Conservation (phyloP, 495 filamentous ascomycete genomes). For the Penicillium coprophilum region DNA sequence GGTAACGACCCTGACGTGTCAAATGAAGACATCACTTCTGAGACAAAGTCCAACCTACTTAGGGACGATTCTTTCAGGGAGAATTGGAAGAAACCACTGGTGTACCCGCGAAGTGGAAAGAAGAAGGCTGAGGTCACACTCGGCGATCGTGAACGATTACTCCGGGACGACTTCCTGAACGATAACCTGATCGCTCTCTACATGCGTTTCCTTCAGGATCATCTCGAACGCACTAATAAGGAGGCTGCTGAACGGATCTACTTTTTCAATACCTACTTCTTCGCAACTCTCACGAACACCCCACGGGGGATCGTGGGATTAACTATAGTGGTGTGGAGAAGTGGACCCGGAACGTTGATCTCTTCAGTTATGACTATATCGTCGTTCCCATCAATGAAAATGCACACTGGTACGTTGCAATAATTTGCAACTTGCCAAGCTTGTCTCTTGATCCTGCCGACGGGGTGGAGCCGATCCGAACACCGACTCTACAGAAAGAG, state of each 20-base stretch:
- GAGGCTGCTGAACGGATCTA: constrained; percentile 66
- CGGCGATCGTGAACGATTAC: constrained; percentile 74
- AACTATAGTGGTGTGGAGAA: constrained; percentile 80
- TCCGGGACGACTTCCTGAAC: constrained; percentile 85
- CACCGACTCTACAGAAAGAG: constrained; percentile 10
- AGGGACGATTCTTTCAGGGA: constrained; percentile 21
- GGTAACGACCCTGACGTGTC: neutral
- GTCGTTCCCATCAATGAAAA: constrained; percentile 88
- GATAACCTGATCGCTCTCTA: constrained; percentile 91
- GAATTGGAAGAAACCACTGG: constrained; percentile 56
- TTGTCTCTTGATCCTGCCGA: constrained; percentile 34
- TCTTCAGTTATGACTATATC: constrained; percentile 85
- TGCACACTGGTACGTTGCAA: constrained; percentile 90
- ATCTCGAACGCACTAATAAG: constrained; percentile 54
- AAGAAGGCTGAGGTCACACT: constrained; percentile 74
- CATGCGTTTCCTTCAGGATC: constrained; percentile 69
- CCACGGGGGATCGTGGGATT: constrained; percentile 54
- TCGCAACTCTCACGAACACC: constrained; percentile 64
- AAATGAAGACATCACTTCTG: constrained; percentile 6
- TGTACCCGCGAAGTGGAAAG: constrained; percentile 67
- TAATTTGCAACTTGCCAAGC: constrained; percentile 83
- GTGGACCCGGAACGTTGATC: constrained; percentile 85
- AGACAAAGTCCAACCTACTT: constrained; percentile 5
- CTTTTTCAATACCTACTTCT: constrained; percentile 93
- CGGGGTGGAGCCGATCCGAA: constrained; percentile 15